Conservation (phyloP, 2,329 filamentous ascomycete species). For the Nemania sp. region DNA sequence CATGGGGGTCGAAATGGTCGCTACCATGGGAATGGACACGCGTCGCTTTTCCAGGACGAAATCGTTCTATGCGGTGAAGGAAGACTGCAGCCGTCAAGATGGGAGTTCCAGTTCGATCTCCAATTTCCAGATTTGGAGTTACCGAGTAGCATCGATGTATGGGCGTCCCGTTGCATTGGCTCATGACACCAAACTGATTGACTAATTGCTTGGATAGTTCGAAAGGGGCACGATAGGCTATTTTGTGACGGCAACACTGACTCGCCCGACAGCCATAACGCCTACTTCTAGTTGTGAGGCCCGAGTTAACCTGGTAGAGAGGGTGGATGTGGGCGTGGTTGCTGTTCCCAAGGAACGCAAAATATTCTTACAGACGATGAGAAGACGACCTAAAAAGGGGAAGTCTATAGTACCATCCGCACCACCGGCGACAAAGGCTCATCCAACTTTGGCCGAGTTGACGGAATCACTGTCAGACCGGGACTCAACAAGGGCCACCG, state of each 20-base stretch:
- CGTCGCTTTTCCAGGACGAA: conserved; percentile 86
- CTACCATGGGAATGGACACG: conserved; percentile 81
- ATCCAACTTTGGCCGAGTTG: conserved; percentile 57
- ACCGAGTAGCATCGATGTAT: conserved; percentile 94
- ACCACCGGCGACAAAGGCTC: conserved; percentile 49
- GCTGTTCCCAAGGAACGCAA: conserved; percentile 80
- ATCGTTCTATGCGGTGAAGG: conserved; percentile 83
- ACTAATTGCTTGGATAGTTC: conserved; percentile 70
- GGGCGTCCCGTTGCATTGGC: conserved; percentile 50
- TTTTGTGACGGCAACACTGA: conserved; percentile 88
- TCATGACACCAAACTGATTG: conserved; percentile 15
- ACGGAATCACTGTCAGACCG: conserved; percentile 54
- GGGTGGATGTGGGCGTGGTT: conserved; percentile 84
- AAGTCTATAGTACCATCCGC: conserved; percentile 62
- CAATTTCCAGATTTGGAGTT: conserved; percentile 76
- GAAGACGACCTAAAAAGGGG: conserved; percentile 74
- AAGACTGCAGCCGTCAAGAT: conserved; percentile 77
- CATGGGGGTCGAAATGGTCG: conserved; percentile 58
- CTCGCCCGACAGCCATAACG: conserved; percentile 86
- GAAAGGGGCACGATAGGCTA: conserved; percentile 95
- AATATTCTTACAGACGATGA: conserved; percentile 89
- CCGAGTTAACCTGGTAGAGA: conserved; percentile 83
- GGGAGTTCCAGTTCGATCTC: conserved; percentile 83
- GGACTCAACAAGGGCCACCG: conserved; percentile 54
- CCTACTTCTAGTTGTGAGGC: conserved; percentile 83